phyloP scores from a whole-genome alignment of 192 early-diverging fungal genomes.

The Blastocladiella britannica region DNA sequence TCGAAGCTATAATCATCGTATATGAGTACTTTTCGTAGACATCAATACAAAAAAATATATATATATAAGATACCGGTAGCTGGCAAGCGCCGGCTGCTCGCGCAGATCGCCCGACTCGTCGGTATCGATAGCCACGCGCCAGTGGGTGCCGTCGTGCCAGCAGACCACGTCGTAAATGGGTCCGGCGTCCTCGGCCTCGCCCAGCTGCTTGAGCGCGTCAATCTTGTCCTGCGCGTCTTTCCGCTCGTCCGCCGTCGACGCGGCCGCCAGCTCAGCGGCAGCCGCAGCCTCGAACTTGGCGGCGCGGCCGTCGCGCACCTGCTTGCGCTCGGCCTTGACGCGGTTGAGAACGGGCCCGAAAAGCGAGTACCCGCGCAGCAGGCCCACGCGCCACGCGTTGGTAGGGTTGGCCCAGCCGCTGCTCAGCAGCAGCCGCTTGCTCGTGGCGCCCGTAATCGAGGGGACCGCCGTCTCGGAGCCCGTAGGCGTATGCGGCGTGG shows the following conservation, averaged over 20 bases:
- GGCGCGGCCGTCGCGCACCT: slow-evolving; percentile 25
- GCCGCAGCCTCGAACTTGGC: slow-evolving; percentile 16
- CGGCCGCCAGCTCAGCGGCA: slow-evolving; percentile 22
- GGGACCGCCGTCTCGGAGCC: slow-evolving; percentile 17
- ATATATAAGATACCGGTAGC: slow-evolving; percentile 1
- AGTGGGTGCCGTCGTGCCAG: slow-evolving; percentile 73
- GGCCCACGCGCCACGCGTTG: slow-evolving; percentile 63
- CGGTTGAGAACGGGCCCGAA: slow-evolving; percentile 36
- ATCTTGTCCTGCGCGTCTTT: slow-evolving; percentile 41
- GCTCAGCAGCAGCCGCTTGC: slow-evolving; percentile 48
- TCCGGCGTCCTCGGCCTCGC: slow-evolving; percentile 48
- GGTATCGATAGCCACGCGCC: slow-evolving; percentile 64
- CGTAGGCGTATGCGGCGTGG: slow-evolving; percentile 19
- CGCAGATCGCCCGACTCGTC: slow-evolving; percentile 55
- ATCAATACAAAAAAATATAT: slow-evolving; percentile 6
- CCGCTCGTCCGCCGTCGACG: slow-evolving; percentile 16
- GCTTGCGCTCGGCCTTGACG: slow-evolving; percentile 27
- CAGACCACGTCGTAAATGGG: slow-evolving; percentile 56
- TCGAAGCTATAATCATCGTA: slow-evolving; percentile 57
- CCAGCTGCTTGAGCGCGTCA: slow-evolving; percentile 35
- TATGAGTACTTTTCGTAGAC: slow-evolving; percentile 16
- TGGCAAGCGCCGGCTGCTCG: slow-evolving; percentile 1
- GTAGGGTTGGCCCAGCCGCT: slow-evolving; percentile 56
- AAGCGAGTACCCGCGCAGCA: slow-evolving; percentile 54
- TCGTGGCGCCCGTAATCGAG: slow-evolving; percentile 45